These are phyloP conservation scores for Orbilia quercus DNA, from an alignment of 2,329 filamentous ascomycete species.

Conservation along the genomic window DNA sequence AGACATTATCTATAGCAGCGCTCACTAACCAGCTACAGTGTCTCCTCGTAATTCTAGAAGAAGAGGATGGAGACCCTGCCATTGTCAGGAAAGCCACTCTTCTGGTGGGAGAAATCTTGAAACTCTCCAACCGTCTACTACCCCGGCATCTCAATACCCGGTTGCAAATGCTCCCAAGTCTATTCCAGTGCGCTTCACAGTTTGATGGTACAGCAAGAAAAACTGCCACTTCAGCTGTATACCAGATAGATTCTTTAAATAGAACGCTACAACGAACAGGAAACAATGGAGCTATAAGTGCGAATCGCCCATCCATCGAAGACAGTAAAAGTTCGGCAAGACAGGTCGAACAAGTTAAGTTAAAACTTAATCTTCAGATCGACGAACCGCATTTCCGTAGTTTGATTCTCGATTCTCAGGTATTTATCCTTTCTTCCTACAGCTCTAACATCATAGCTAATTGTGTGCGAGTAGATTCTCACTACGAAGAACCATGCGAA, in stretches of 20 bases:
- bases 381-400: slow-evolving; percentile 74
- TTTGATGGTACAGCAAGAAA: slow-evolving; percentile 75
- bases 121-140: slow-evolving; percentile 85
- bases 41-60: slow-evolving; percentile 63
- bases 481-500: slow-evolving; percentile 90
- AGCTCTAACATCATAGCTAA: background rate
- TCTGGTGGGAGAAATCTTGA: slow-evolving; percentile 88
- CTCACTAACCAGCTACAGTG: slow-evolving; percentile 9
- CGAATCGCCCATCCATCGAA: slow-evolving; percentile 59
- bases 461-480: slow-evolving; percentile 70
- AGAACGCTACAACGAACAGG: slow-evolving; percentile 81
- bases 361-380: slow-evolving; percentile 71
- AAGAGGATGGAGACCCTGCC: slow-evolving; percentile 66
- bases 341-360: slow-evolving; percentile 67
- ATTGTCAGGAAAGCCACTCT: slow-evolving; percentile 81
- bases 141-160: slow-evolving; percentile 84
- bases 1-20: background rate
- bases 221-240: slow-evolving; percentile 89
- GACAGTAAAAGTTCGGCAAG: slow-evolving; percentile 63
- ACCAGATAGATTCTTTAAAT: slow-evolving; percentile 98
- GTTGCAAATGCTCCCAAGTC: slow-evolving; percentile 85
- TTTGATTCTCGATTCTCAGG: slow-evolving; percentile 66
- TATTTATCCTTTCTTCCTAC: slow-evolving; percentile 12
- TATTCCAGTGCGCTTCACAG: slow-evolving; percentile 80
- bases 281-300: slow-evolving; percentile 20